These are phyloP conservation scores for Metarhizium anisopliae DNA, from an alignment of 2,329 filamentous ascomycete species.

Conservation along the genomic window DNA sequence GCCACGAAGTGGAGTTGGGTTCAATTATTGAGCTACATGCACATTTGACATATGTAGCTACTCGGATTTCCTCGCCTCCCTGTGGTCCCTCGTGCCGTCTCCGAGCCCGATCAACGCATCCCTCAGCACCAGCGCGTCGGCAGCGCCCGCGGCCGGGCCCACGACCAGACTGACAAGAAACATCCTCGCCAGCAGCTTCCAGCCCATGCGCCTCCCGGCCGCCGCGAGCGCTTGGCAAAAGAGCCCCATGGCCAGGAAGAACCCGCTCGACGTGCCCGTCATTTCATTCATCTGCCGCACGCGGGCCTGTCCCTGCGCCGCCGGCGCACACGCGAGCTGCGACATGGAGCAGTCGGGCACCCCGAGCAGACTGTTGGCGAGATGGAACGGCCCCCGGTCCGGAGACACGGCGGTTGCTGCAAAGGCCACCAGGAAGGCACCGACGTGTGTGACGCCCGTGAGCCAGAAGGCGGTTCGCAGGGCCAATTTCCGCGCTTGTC, in stretches of 20 bases:
- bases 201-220: background rate
- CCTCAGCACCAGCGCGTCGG: constrained; percentile 6
- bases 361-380: constrained; percentile 5
- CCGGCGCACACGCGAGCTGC: background rate
- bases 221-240: background rate
- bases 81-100: background rate
- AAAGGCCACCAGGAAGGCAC: constrained; percentile 6
- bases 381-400: background rate
- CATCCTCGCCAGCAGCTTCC: constrained; percentile 2
- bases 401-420: background rate
- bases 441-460: constrained; percentile 5
- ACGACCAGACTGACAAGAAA: constrained; percentile 10
- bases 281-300: constrained; percentile 11
- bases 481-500: background rate
- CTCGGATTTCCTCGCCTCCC: background rate
- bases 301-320: constrained; percentile 2
- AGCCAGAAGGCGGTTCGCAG: constrained; percentile 2
- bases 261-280: constrained; percentile 10
- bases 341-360: background rate
- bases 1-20: too few relatives aligned
- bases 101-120: background rate
- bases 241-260: constrained; percentile 7
- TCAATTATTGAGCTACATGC: background rate
- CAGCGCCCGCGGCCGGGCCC: constrained; percentile 8
- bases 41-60: background rate